Base-by-base conservation (phyloP, 169 alveolate genomes). In the Eimeria praecox region DNA sequence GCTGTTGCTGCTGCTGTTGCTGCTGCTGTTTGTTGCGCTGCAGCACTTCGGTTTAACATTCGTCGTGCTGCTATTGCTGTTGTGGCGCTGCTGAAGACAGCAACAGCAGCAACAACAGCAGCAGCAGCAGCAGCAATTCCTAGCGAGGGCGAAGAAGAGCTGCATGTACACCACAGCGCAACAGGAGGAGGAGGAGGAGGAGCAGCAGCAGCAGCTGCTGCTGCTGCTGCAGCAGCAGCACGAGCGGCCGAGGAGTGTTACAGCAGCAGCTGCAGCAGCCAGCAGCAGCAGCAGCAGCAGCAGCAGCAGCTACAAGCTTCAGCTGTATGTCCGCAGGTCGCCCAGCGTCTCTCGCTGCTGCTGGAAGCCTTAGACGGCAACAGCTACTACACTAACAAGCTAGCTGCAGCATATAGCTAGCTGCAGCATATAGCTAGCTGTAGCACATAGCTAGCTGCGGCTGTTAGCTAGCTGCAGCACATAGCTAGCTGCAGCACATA, bases 151-250 rank as follows among this genome's bases (percentile, higher is more conserved):
- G 85, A 73, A 4, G 85, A 24, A 24, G 46, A 73, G 18, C 44
- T 73, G 44, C 85, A 73, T 24, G 20, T 35, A 22, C 44, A 73
- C 30, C 85, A 27, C n/a, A 30, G 85, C 8, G 85, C 85, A 12
- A 49, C 85, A 73, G 85, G 52, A 73, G 85, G 52, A 12, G 85
- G 52, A 12, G 85, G 52, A 33, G 52, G 85, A 18, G 46, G 22
- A 8, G 85, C 85, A 9, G 85, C 85, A 30, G 52, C 85, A 73
- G 85, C 85, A 35, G 85, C 85, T 73, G 52, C 85, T n/a, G 85
- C 85, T n/a, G 85, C 85, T n/a, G 85, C 85, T n/a, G 85, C 85
- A 73, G 85, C 85, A 12, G 85, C 85, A 12, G 85, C 85, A 33
- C 85, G 85, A 18, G 46, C 33, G 14, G 85, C 85, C 24, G 85